Conservation (phyloP, 768 basidiomycete species). For the Phlebiopsis flavidoalba region DNA sequence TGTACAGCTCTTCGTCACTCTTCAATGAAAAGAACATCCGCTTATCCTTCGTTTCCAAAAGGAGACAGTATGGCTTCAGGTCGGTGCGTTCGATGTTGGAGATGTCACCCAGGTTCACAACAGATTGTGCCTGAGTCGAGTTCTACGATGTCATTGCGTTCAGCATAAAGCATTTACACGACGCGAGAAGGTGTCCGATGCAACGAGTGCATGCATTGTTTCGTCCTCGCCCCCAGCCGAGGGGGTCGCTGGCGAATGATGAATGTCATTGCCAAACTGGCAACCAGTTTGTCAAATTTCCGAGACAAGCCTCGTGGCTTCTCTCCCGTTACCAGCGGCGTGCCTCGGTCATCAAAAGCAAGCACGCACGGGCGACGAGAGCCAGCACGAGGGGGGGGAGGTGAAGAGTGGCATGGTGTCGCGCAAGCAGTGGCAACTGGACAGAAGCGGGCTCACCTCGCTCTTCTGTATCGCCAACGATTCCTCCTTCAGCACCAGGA, state of each 20-base stretch:
- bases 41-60: conserved; percentile 82
- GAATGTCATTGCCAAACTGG: not conserved
- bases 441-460: conserved; percentile 57
- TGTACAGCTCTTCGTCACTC: conserved; percentile 95
- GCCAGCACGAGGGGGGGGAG: not conserved
- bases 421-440: not conserved
- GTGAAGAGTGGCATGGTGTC: not conserved
- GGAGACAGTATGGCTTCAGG: conserved; percentile 89
- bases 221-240: not conserved
- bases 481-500: conserved; percentile 80
- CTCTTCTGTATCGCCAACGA: conserved; percentile 82
- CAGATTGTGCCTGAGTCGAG: conserved; percentile 45
- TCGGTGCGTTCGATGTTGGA: conserved; percentile 88
- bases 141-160: conserved; percentile 29
- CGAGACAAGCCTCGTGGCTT: not conserved
- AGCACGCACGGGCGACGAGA: not conserved
- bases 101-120: conserved; percentile 72
- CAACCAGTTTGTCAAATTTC: not conserved
- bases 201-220: not conserved
- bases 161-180: not conserved
- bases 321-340: not conserved
- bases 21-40: conserved; percentile 79
- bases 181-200: not conserved
- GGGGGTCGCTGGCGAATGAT: not conserved
- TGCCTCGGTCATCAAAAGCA: not conserved